These are phyloP conservation scores for Tranzscheliella williamsii DNA, from an alignment of 1,284 basidiomycete genomes.

Conservation along the genomic window DNA sequence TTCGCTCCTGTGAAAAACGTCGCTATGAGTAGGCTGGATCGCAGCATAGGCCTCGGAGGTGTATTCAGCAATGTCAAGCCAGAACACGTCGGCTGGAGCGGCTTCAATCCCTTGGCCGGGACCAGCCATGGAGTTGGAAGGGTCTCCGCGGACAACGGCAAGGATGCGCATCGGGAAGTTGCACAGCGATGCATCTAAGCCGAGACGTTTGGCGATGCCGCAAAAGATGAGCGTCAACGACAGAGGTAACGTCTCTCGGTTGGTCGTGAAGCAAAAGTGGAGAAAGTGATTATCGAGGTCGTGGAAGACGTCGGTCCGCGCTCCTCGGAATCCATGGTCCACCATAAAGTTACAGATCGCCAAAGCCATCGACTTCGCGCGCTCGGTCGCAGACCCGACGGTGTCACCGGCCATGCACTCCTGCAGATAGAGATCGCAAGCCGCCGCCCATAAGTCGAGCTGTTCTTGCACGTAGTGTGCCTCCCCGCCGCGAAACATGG, in stretches of 20 bases:
- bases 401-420: not conserved
- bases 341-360: slow-evolving; percentile 36
- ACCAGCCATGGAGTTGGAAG: slow-evolving; percentile 1
- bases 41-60: slow-evolving; percentile 8
- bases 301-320: slow-evolving; percentile 10
- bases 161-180: slow-evolving; percentile 38
- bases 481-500: slow-evolving; percentile 42
- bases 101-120: slow-evolving; percentile 1
- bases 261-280: slow-evolving; percentile 36
- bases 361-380: slow-evolving; percentile 11
- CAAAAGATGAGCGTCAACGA: slow-evolving; percentile 39
- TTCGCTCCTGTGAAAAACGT: slow-evolving; percentile 6
- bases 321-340: slow-evolving; percentile 27
- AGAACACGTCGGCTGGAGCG: slow-evolving; percentile 17
- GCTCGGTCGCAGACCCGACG: not conserved
- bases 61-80: slow-evolving; percentile 32
- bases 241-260: slow-evolving; percentile 36
- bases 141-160: slow-evolving; percentile 17
- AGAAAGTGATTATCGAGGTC: slow-evolving; percentile 46
- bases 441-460: slow-evolving; percentile 31
- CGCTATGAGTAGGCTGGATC: slow-evolving; percentile 7
- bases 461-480: slow-evolving; percentile 12
- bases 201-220: slow-evolving; percentile 35
- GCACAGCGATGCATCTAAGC: slow-evolving; percentile 27
- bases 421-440: slow-evolving; percentile 40